Evolutionary conservation across 2,329 filamentous ascomycete species (phyloP), one percentile per base, ranked within the genome.

Genomic region (Trichoderma afroharzianum): DNA sequence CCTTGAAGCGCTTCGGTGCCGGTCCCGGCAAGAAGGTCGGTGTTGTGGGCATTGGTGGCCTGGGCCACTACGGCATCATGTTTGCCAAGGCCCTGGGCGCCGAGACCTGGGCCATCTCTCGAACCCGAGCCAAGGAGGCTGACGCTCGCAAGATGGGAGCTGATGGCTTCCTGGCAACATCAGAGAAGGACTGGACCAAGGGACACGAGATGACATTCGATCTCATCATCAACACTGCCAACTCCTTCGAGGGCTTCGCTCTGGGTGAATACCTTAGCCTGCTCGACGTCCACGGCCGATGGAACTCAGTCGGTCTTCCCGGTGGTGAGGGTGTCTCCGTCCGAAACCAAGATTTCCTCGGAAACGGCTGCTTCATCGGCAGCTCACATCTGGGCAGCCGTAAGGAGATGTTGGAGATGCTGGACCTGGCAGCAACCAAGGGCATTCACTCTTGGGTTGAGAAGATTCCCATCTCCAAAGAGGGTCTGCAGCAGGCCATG

Each of bases 21-120:
- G 92, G 92, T 0, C 92, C 92, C 1, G 93, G 93, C 73, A 93
- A 93, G 85, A 93, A 93, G 83, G 89, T 94, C 26, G 92, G 88
- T 47, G 88, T 95, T 73, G 88, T 94, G 9, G 92, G 92, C 73
- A 84, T 94, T 74, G 91, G 91, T 21, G 91, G 91, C 14, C 87
- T 93, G 70, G 91, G 91, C 6, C 91, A 93, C 81, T 91, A 92
- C 76, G 92, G 87, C 8, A 80, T 93, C 62, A 82, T 93, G 76
- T 93, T 92, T 77, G 88, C 91, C 73, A 91, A 90, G 79, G 91
- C 91, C 1, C 82, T 91, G 32, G 88, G 88, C 2, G 88, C 88
- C 2, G 88, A 90, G 78, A 86, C 86, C 59, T 90, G 86, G 85
- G 88, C 85, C 68, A 89, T 91, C 77, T 90, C 87, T 36, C 88